Conservation (phyloP, 1,284 basidiomycete genomes). For the Ceratobasidium sp. region DNA sequence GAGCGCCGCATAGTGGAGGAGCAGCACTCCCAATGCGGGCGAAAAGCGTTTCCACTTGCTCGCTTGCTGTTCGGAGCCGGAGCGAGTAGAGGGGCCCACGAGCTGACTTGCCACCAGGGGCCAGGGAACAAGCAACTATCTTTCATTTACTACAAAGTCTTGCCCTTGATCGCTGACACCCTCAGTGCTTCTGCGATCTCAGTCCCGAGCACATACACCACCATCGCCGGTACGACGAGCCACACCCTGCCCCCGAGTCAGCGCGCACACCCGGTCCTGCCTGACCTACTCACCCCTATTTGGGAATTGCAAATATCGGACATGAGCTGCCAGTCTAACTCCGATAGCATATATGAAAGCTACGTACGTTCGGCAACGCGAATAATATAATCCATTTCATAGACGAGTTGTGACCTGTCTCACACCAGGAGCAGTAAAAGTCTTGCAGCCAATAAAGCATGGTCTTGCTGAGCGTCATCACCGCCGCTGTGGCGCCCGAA, state of each 20-base stretch:
- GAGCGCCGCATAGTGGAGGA: slow-evolving; percentile 2
- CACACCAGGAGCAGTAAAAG: slow-evolving; percentile 72
- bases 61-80: slow-evolving; percentile 23
- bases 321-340: slow-evolving; percentile 5
- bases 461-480: slow-evolving; percentile 86
- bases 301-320: slow-evolving; percentile 22
- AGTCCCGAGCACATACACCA: slow-evolving; percentile 62
- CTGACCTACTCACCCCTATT: slow-evolving; percentile 39
- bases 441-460: slow-evolving; percentile 81
- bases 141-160: background rate
- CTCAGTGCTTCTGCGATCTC: slow-evolving; percentile 62
- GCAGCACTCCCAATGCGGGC: slow-evolving; percentile 13
- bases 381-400: slow-evolving; percentile 66
- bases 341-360: slow-evolving; percentile 49
- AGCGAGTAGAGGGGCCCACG: background rate
- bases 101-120: no score
- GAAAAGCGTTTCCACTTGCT: slow-evolving; percentile 10
- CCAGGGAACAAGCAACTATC: slow-evolving; percentile 5
- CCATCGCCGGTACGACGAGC: slow-evolving; percentile 70
- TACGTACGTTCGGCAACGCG: slow-evolving; percentile 78
- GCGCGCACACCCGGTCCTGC: slow-evolving; percentile 8
- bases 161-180: slow-evolving; percentile 49
- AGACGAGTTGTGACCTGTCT: slow-evolving; percentile 74
- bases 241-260: slow-evolving; percentile 61
- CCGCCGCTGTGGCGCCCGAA: slow-evolving; percentile 56